Conservation (phyloP, 495 filamentous ascomycete species). For the Trichodelitschia bisporula region DNA sequence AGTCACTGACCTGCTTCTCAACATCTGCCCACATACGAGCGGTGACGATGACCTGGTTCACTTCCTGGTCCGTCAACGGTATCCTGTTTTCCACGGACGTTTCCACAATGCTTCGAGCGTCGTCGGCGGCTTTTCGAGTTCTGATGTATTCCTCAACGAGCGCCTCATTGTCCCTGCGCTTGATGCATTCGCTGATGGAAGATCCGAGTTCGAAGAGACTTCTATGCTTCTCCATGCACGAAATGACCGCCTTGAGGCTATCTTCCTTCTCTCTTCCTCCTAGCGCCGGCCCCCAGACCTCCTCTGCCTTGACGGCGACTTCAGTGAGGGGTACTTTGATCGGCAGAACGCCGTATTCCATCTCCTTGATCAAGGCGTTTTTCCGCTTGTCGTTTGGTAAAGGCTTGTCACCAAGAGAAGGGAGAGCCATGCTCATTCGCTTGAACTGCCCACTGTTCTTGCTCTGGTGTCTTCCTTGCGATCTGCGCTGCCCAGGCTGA, state of each 20-base stretch:
- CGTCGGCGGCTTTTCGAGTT: constrained; percentile 49
- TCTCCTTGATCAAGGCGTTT: constrained; percentile 78
- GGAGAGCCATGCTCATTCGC: constrained; percentile 20
- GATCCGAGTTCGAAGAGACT: constrained; percentile 58
- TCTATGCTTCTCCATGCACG: constrained; percentile 49
- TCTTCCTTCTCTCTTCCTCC: constrained; percentile 84
- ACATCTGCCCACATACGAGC: constrained; percentile 92
- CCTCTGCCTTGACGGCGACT: constrained; percentile 78
- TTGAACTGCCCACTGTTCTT: constrained; percentile 39
- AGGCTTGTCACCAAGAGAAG: constrained; percentile 9
- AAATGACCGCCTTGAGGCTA: constrained; percentile 46
- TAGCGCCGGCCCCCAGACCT: constrained; percentile 86
- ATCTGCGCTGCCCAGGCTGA: constrained; percentile 7
- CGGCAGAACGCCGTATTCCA: constrained; percentile 77
- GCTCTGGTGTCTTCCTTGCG: constrained; percentile 34
- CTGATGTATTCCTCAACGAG: constrained; percentile 67
- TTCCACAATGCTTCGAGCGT: constrained; percentile 37
- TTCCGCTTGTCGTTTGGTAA: constrained; percentile 35
- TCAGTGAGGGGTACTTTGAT: constrained; percentile 73
- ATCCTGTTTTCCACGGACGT: constrained; percentile 21
- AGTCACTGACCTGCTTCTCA: constrained; percentile 52
- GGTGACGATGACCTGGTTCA: constrained; percentile 64
- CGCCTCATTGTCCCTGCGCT: constrained; percentile 65
- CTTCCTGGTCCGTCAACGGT: constrained; percentile 42
- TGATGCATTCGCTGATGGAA: constrained; percentile 61